Base-by-base conservation (phyloP, 179 eudicot species). In the Corrigiola litoralis region DNA sequence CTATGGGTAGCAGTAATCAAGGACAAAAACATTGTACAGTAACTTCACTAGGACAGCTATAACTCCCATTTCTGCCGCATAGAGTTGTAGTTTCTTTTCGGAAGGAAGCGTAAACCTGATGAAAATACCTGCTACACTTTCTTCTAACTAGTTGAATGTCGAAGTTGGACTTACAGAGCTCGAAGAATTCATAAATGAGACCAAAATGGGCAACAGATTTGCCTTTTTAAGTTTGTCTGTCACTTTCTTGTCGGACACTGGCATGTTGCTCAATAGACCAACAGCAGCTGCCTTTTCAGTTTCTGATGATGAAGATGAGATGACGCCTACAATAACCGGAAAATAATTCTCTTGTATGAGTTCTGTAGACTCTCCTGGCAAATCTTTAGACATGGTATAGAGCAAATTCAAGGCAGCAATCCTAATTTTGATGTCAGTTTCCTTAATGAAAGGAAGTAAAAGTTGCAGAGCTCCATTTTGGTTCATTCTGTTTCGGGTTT, bases 201-300 rank as follows among this genome's bases (percentile, higher is more conserved):
- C 69, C 66, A 94, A 36, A 61, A 73, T 55, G 7, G 86, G 85
- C 48, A 90, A 44, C 24, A 90, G 44, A 59, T 94, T 80, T 7
- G 75, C 81, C 44, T 47, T 78, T 48, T 83, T 88, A 3, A 94
- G 79, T 61, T 73, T 67, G 1, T 84, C 87, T 0, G 89, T 86
- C 4, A 74, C 78, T 66, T 82, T 84, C 62, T 75, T 86, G 61
- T 88, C 87, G 11, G 62, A 66, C 14, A 77, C 63, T 0, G 95
- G 97, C 41, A 90, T 68, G 61, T 86, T 90, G 49, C 96, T 77
- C 38, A 94, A 67, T 52, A 94, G 74, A 7, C 94, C 94, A 47
- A 83, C 67, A 27, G 91, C 85, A 60, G 80, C 86, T 8, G 81
- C 89, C 72, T 73, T 90, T 81, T 87, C 94, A 17, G 47, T 46